These are phyloP conservation scores for Phytophthora brassicae DNA, from an alignment of 352 stramenopile genomes.

Conservation along the genomic window DNA sequence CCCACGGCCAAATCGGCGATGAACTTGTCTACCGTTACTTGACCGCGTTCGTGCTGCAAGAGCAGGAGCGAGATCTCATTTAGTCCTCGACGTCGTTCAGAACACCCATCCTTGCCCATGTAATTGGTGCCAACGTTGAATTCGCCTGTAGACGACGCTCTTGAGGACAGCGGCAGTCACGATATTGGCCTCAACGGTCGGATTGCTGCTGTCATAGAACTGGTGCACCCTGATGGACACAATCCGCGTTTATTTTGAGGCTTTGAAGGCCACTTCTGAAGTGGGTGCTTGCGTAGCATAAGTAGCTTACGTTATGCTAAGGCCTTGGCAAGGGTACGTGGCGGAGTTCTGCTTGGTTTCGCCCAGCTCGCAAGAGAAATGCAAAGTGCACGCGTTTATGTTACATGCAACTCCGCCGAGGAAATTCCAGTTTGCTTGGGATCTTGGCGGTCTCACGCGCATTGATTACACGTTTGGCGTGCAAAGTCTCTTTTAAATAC, in stretches of 20 bases:
- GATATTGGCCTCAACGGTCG: too few relatives aligned
- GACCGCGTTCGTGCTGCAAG: conserved; percentile 97
- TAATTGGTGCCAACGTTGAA: conserved; percentile 97
- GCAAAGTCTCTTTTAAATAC: too few relatives aligned
- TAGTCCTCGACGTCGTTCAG: conserved; percentile 97
- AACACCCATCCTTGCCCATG: conserved; percentile 98
- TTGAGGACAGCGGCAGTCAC: conserved; percentile 95
- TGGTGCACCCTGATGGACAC: too few relatives aligned
- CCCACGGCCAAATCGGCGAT: conserved; percentile 99
- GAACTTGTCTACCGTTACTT: conserved; percentile 99
- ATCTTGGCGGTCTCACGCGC: neutral
- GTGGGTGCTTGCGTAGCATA: too few relatives aligned
- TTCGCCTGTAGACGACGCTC: conserved; percentile 94
- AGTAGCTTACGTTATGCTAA: too few relatives aligned
- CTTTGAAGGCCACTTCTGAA: too few relatives aligned
- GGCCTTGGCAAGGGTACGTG: conserved; percentile 24
- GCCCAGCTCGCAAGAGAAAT: conserved; percentile 19
- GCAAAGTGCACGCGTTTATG: conserved; percentile 15
- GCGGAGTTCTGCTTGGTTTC: conserved; percentile 13
- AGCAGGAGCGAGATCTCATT: conserved; percentile 95
- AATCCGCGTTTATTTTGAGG: too few relatives aligned
- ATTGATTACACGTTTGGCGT: conserved; percentile 23
- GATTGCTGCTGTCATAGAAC: too few relatives aligned
- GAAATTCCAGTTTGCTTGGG: too few relatives aligned
- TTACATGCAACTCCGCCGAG: conserved; percentile 9